These are phyloP conservation scores for Middelhovenomyces tepae DNA, from an alignment of 805 yeast species.

Conservation along the genomic window DNA sequence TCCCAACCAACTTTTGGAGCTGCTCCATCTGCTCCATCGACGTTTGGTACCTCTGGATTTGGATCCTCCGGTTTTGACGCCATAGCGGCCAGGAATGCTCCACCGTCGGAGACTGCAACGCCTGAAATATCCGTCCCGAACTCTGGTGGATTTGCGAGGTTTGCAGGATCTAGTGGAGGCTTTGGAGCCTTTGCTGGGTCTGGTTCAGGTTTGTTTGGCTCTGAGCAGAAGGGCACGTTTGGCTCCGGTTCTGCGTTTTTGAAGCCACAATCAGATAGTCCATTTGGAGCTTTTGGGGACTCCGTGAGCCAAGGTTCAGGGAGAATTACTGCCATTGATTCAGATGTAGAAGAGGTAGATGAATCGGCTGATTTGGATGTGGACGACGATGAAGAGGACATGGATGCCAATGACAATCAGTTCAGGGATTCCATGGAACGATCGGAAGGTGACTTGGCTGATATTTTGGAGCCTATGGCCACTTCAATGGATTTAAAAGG, in stretches of 20 bases:
- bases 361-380: conserved; percentile 3
- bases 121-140: neutral
- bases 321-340: conserved; percentile 1
- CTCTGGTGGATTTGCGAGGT: conserved; percentile 1
- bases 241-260: neutral
- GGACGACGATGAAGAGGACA: conserved; percentile 1
- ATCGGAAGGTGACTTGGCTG: neutral
- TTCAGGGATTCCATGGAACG: conserved; percentile 1
- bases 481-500: no score
- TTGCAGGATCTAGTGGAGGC: conserved; percentile 4
- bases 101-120: conserved; percentile 1
- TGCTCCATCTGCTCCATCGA: conserved; percentile 9
- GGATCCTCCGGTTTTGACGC: conserved; percentile 5
- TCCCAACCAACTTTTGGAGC: conserved; percentile 11
- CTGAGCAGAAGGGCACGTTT: neutral
- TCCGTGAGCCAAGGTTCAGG: neutral
- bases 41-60: conserved; percentile 2
- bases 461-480: conserved; percentile 2
- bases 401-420: conserved; percentile 2
- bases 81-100: conserved; percentile 3
- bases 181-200: neutral
- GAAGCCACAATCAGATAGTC: neutral
- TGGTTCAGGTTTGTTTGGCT: neutral
- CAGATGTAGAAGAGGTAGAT: conserved; percentile 7
- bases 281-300: neutral